These are phyloP conservation scores for Amyloporia xantha DNA, from an alignment of 768 basidiomycete species.

Conservation along the genomic window DNA sequence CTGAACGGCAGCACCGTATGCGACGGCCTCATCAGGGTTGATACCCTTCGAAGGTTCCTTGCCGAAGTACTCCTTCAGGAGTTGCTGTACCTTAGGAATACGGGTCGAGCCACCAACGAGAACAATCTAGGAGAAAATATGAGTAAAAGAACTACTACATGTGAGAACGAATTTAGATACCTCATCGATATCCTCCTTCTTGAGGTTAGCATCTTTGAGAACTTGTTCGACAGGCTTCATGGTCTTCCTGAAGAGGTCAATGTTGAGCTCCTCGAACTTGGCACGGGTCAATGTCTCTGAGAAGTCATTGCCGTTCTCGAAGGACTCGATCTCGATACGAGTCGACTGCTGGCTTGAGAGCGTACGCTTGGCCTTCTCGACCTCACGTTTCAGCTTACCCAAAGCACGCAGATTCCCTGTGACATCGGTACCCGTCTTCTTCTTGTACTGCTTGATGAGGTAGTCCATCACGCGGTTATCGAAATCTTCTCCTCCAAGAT, in stretches of 20 bases:
- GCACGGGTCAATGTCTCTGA: constrained; percentile 95
- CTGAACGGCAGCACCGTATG: constrained; percentile 98
- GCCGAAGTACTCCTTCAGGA: constrained; percentile 96
- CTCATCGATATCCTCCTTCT: constrained; percentile 96
- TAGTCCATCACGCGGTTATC: constrained; percentile 71
- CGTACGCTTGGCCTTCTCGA: constrained; percentile 71
- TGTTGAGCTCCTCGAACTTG: constrained; percentile 98
- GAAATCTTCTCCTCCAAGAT: constrained; percentile 61
- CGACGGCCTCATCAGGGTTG: constrained; percentile 99
- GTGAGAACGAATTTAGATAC: constrained; percentile 29
- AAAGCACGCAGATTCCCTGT: constrained; percentile 55
- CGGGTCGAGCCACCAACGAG: constrained; percentile 97
- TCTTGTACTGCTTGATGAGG: constrained; percentile 62
- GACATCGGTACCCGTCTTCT: constrained; percentile 59
- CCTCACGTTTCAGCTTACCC: constrained; percentile 63
- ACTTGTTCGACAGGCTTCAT: constrained; percentile 99
- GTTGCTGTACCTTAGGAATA: constrained; percentile 98
- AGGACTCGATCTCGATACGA: constrained; percentile 91
- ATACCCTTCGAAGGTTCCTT: constrained; percentile 98
- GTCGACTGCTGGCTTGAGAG: constrained; percentile 86
- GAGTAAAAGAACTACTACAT: not conserved
- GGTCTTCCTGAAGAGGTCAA: constrained; percentile 98
- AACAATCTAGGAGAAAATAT: constrained; percentile 45
- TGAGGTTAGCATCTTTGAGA: constrained; percentile 93
- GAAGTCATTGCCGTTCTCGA: constrained; percentile 95